A percentile compares a stretch with the other conserved stretches of the same genome.
Evolutionary conservation across 2,329 filamentous ascomycete species (phyloP).

Genomic region (Aureobasidium sp.): DNA sequence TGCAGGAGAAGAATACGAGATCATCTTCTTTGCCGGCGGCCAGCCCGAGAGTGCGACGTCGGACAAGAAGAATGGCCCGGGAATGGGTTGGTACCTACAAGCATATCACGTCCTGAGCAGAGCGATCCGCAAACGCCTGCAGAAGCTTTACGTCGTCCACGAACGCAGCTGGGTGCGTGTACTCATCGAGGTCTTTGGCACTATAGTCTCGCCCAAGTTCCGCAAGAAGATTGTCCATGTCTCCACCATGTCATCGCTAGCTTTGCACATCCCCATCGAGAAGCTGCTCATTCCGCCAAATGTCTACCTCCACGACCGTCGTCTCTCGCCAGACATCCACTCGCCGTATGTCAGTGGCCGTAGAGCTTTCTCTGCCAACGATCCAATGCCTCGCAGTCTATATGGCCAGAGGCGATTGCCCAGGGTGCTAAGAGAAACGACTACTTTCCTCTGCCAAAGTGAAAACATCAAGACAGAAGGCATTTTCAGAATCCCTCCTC

Average conservation of each 20-base stretch:
- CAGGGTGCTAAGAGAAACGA: constrained; percentile 47
- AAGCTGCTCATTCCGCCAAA: constrained; percentile 48
- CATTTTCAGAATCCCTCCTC: constrained; percentile 48
- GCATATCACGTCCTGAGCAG: constrained; percentile 50
- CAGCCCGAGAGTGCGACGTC: constrained; percentile 38
- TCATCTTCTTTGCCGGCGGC: constrained; percentile 53
- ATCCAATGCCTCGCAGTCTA: constrained; percentile 41
- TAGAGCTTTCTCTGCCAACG: constrained; percentile 41
- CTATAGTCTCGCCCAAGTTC: constrained; percentile 52
- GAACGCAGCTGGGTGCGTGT: constrained; percentile 52
- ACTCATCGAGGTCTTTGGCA: constrained; percentile 50
- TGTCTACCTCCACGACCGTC: constrained; percentile 49
- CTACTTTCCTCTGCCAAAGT: constrained; percentile 44
- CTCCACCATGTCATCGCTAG: constrained; percentile 43
- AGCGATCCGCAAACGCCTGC: constrained; percentile 49
- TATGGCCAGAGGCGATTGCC: constrained; percentile 44
- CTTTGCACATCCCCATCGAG: constrained; percentile 46
- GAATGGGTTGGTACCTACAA: constrained; percentile 52
- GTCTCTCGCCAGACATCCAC: constrained; percentile 42
- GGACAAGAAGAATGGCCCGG: constrained; percentile 42
- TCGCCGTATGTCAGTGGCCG: constrained; percentile 40
- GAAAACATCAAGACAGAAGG: constrained; percentile 45
- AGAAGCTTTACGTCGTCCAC: constrained; percentile 52
- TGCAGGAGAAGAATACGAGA: constrained; percentile 48
- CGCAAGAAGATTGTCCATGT: constrained; percentile 52